Percentiles rank a stretch among this genome's conserved stretches.
phyloP scores from a whole-genome alignment of 2,329 filamentous ascomycete species.

The Fusarium buharicum region DNA sequence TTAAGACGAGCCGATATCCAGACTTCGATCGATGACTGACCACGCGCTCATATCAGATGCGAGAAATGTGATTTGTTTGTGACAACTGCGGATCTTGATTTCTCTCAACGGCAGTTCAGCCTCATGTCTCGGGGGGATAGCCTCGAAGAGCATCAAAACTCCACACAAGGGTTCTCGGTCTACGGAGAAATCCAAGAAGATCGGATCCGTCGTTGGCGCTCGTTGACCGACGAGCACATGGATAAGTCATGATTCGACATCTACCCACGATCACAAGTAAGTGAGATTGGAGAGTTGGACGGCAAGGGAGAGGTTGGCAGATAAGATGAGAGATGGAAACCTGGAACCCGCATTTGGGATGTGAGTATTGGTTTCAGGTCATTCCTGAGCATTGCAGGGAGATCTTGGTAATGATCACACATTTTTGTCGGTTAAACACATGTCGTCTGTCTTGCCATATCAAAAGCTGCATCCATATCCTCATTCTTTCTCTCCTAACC shows the following conservation, averaged over 20 bases:
- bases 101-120: constrained; percentile 26
- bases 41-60: constrained; percentile 1
- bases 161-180: constrained; percentile 6
- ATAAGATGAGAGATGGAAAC: background rate
- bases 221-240: constrained; percentile 3
- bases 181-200: background rate
- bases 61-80: constrained; percentile 34
- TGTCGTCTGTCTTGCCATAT: background rate
- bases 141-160: constrained; percentile 8
- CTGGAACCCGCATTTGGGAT: constrained; percentile 1
- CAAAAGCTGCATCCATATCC: background rate
- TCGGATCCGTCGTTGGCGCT: constrained; percentile 1
- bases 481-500: background rate
- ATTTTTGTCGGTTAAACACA: background rate
- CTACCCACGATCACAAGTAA: background rate
- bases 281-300: constrained; percentile 1
- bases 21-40: constrained; percentile 4
- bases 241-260: constrained; percentile 1
- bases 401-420: background rate
- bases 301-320: constrained; percentile 12
- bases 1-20: background rate
- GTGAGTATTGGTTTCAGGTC: background rate
- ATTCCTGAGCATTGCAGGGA: background rate
- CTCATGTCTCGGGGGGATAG: constrained; percentile 24
- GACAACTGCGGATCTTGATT: constrained; percentile 21